Base-by-base conservation (phyloP, 345 rosid species). In the Eucalyptus brandiana region DNA sequence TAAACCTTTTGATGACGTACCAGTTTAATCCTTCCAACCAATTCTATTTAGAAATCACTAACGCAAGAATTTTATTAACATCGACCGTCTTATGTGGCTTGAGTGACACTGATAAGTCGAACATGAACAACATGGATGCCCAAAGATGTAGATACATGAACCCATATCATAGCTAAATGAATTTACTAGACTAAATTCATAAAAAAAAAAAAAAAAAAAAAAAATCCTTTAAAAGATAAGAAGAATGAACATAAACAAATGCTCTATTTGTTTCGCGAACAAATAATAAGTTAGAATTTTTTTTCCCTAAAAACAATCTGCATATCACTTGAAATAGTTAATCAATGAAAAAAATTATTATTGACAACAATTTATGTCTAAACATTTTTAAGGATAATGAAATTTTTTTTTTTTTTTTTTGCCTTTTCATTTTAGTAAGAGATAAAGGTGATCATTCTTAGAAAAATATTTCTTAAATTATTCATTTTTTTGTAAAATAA, bases 1-100 rank as follows among this genome's bases (percentile, higher is more conserved):
- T 76, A 76, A 76, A 40, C 5, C 1, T 76, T 37, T 76, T 40
- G 5, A 76, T 0, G 1, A 23, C 0, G 3, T 40, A 7, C 4
- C 6, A 6, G 3, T 40, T 40, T 72, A 37, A 6, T 72, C 15
- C 7, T 19, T 72, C 8, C 4, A 0, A 40, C 16, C 3, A 76
- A 21, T 76, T 21, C 7, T 23, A 26, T 12, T 4, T 2, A 12
- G 12, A 76, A 76, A 40, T 76, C 28, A 19, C 3, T 12, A 2
- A 76, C 4, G 1, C 5, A 7, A 12, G 6, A 6, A 3, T 72
- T 7, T 1, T 2, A 1, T 76, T 16, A 69, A 9, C 23, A 5
- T 9, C 7, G 1, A 1, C 6, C 2, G 1, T 18, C 26, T 2
- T 69, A 34, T 6, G 12, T 18, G 26, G 2, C 14, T 34, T 69